Conservation (phyloP, 208 protist genomes). For the Wallacemonas sp. region DNA sequence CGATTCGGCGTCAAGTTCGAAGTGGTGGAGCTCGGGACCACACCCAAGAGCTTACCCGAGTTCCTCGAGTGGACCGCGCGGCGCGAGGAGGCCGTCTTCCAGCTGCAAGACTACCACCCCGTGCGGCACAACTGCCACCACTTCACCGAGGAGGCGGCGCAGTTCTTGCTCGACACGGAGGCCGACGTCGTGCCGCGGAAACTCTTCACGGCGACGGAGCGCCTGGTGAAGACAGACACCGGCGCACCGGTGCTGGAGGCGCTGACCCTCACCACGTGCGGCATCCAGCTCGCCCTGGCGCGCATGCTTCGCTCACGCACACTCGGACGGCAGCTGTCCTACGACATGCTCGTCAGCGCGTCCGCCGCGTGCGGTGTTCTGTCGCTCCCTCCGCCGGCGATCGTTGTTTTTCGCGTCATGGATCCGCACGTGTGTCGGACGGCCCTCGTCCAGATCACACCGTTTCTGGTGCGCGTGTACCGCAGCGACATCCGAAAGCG, state of each 20-base stretch:
- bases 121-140: slow-evolving; percentile 94
- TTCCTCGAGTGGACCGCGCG: slow-evolving; percentile 61
- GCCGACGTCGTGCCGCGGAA: slow-evolving; percentile 35
- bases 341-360: slow-evolving; percentile 39
- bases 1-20: slow-evolving; percentile 82
- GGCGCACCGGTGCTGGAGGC: slow-evolving; percentile 45
- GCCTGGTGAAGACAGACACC: slow-evolving; percentile 42
- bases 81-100: slow-evolving; percentile 34
- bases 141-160: slow-evolving; percentile 70
- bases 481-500: slow-evolving; percentile 29
- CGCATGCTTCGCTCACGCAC: slow-evolving; percentile 31
- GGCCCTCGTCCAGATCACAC: slow-evolving; percentile 32
- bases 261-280: slow-evolving; percentile 42
- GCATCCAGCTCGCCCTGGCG: slow-evolving; percentile 47
- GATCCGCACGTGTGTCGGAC: slow-evolving; percentile 22
- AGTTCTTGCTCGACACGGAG: slow-evolving; percentile 59
- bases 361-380: slow-evolving; percentile 43
- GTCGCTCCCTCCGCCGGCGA: slow-evolving; percentile 42
- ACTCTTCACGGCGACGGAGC: slow-evolving; percentile 51
- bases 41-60: slow-evolving; percentile 37
- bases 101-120: slow-evolving; percentile 84
- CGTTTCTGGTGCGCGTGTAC: slow-evolving; percentile 51
- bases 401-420: slow-evolving; percentile 61
- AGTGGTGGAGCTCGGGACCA: slow-evolving; percentile 53
- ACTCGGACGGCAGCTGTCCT: slow-evolving; percentile 39